A percentile compares a stretch with the other conserved stretches of the same genome.
Conservation (phyloP, 1,284 basidiomycete genomes). For the Rhodotorula sp. region DNA sequence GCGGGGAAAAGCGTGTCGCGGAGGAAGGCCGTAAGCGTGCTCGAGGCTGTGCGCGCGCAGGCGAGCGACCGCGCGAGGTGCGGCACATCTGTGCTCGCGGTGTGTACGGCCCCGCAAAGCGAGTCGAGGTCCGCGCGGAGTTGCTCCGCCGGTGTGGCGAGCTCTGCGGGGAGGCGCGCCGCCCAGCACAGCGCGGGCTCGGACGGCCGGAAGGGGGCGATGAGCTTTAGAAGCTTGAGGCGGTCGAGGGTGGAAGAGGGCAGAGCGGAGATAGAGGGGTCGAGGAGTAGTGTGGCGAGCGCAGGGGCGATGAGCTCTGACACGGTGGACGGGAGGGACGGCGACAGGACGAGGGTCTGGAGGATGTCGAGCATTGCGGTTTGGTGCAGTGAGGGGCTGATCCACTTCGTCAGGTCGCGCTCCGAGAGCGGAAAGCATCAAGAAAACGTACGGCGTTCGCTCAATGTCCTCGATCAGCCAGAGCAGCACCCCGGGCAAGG, state of each 20-base stretch:
- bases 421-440: background rate
- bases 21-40: background rate
- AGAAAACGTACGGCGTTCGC: slow-evolving; percentile 27
- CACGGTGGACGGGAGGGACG: slow-evolving; percentile 18
- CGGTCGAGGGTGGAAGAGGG: background rate
- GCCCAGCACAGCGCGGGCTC: background rate
- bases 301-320: slow-evolving; percentile 27
- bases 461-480: slow-evolving; percentile 47
- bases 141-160: background rate
- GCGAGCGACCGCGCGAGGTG: slow-evolving; percentile 2
- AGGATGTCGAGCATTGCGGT: slow-evolving; percentile 35
- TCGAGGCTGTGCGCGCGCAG: background rate
- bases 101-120: background rate
- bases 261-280: too few relatives aligned
- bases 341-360: slow-evolving; percentile 30
- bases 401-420: background rate
- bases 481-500: slow-evolving; percentile 55
- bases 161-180: background rate
- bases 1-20: background rate
- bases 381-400: slow-evolving; percentile 3
- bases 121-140: background rate
- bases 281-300: slow-evolving; percentile 13
- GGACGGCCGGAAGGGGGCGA: background rate
- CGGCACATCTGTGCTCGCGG: background rate
- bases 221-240: background rate